These are phyloP conservation scores for Tuber aestivum DNA, from an alignment of 495 filamentous ascomycete genomes.

Conservation along the genomic window DNA sequence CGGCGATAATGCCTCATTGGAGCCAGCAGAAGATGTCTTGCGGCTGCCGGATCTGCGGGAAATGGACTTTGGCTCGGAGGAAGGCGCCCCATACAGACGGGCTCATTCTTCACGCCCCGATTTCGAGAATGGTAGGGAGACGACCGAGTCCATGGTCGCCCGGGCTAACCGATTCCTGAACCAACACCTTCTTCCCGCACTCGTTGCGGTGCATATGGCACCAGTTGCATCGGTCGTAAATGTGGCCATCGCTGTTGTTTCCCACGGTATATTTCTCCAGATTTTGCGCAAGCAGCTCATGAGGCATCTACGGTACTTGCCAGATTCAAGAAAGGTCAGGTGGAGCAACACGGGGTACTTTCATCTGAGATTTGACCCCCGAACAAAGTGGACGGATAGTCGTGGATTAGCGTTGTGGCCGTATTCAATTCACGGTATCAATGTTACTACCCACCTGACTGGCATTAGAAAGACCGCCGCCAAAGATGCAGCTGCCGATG, in stretches of 20 bases:
- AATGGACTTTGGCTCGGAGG: constrained; percentile 65
- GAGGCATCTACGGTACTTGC: constrained; percentile 47
- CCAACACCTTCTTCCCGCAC: constrained; percentile 53
- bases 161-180: constrained; percentile 61
- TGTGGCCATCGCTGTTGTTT: constrained; percentile 58
- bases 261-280: constrained; percentile 73
- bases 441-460: constrained; percentile 62
- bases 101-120: constrained; percentile 8
- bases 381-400: constrained; percentile 8
- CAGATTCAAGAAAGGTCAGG: constrained; percentile 38
- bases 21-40: constrained; percentile 43
- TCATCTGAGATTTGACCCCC: constrained; percentile 14
- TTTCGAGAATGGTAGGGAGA: constrained; percentile 48
- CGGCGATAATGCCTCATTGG: constrained; percentile 18
- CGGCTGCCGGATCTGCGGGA: constrained; percentile 57
- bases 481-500: constrained; percentile 66
- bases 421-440: constrained; percentile 51
- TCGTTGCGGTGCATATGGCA: constrained; percentile 44
- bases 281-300: constrained; percentile 60
- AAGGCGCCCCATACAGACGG: constrained; percentile 53
- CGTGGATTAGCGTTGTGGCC: constrained; percentile 14
- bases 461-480: constrained; percentile 73
- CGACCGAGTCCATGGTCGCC: constrained; percentile 57
- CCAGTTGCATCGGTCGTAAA: constrained; percentile 22
- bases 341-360: constrained; percentile 34